Evolutionary conservation across 352 stramenopile genomes (phyloP), one percentile per base, ranked within the genome.

Genomic region (Phytopythium aichiense): DNA sequence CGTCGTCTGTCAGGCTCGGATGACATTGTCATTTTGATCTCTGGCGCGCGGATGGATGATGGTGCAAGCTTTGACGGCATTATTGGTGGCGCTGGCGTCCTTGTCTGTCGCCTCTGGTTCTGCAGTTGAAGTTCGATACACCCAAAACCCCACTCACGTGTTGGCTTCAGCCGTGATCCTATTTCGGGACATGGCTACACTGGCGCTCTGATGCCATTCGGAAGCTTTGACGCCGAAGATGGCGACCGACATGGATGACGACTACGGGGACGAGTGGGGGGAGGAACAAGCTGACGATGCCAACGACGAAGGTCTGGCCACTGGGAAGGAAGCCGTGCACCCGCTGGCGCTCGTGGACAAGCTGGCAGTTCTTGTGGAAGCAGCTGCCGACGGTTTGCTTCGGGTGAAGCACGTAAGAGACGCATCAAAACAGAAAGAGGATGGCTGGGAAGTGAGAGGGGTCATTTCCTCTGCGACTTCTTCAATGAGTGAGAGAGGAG

Each of bases 231-330:
- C 33, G 33, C 33, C 1, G 6, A 48, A 5, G 42, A 68, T 63
- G 38, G 56, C 42, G 6, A 48, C 9, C 33, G 69, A 63, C 13
- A 30, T 31, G 8, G 54, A 67, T 6, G 68, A 76, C 49, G 58
- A 71, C 25, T 66, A 70, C 22, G 46, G 48, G 7, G 58, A 64
- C 28, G 66, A 65, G 49, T 65, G 58, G 49, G 65, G 65, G n/a
- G 46, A 46, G 33, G 61, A 61, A 11, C 56, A 69, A 30, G 56
- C 53, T 51, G 62, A 50, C 7, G 48, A 62, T 12, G 60, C 60
- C 13, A 37, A 43, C 30, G 16, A 60, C 23, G 28, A 48, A 30
- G 60, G 15, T 4, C 1, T 53, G 0, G 23, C 4, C 2, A 2
- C 22, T 22, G 46, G 46, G 11, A 16, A 20, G 22, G 38, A 30